Evolutionary conservation across 2,329 filamentous ascomycete genomes (phyloP), one percentile per base, ranked within the genome.

Genomic region (Alternaria infectoria): DNA sequence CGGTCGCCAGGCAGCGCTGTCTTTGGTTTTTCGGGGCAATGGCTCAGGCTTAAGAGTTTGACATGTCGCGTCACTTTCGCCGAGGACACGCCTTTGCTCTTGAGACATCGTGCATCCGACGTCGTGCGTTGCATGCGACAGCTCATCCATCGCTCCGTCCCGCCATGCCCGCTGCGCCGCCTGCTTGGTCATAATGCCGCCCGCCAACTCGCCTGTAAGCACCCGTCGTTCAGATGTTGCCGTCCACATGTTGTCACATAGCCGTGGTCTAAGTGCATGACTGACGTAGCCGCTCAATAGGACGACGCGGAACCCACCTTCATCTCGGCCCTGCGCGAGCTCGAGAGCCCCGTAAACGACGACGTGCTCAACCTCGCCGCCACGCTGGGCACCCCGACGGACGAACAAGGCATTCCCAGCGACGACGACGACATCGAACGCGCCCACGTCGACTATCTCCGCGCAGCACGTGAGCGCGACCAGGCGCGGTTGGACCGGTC

Each of bases 281-380:
- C 73, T 76, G 69, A 76, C 72, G 65, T 67, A 69, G 55, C 62
- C 67, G 47, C 62, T 36, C 44, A 23, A 54, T 60, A 79, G 75
- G 72, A 74, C 62, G 72, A 74, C 61, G 45, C 68, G 51, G 72
- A 77, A 57, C 72, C 74, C 49, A 75, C 73, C 40, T 86, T 87
- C 68, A 79, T 85, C 44, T 83, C 83, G 57, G 81, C 82, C 59
- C 78, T 84, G 62, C 81, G 79, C 69, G 77, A 80, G 58, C 78
- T 86, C 62, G 79, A 84, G 69, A 84, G 81, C 69, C 82, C 85
- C 51, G 82, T 84, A 44, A 71, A 73, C 66, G 69, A 73, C 45
- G 71, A 76, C 67, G 73, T 77, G 21, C 80, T 84, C 59, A 83
- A 86, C 69, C 80, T 86, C 61, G 83, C 85, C 54, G 77, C 83